Evolutionary conservation across 1,139 yeast genomes (phyloP).

Genomic region (Kurtzmaniella quercitrusa): DNA sequence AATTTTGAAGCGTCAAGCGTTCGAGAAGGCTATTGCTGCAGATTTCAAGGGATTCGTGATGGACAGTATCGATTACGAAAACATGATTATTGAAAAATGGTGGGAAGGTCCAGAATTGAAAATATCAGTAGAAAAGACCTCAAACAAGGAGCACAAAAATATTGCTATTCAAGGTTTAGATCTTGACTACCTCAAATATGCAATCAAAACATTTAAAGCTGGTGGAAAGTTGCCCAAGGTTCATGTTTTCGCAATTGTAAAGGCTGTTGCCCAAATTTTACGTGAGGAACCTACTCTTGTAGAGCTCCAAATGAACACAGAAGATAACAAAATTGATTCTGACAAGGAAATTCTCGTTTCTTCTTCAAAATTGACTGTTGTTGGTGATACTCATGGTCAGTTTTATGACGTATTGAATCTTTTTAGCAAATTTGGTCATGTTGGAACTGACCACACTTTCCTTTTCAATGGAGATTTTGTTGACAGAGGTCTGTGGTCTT

Average conservation of each 20-base stretch:
- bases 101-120: constrained; percentile 65
- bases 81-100: constrained; percentile 50
- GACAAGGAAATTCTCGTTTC: constrained; percentile 12
- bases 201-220: constrained; percentile 65
- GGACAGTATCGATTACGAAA: constrained; percentile 43
- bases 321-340: constrained; percentile 12
- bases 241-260: constrained; percentile 79
- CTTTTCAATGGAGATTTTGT: constrained; percentile 96
- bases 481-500: constrained; percentile 97
- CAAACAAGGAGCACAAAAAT: constrained; percentile 14
- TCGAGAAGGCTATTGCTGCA: constrained; percentile 82
- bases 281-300: constrained; percentile 69
- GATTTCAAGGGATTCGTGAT: constrained; percentile 41
- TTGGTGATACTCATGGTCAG: constrained; percentile 99
- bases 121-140: constrained; percentile 21
- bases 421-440: constrained; percentile 68
- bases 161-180: constrained; percentile 35
- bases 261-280: constrained; percentile 66
- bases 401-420: constrained; percentile 83
- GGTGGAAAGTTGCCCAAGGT: constrained; percentile 76
- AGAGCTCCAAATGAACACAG: constrained; percentile 48
- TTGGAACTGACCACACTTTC: constrained; percentile 66
- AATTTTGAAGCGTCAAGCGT: constrained; percentile 70
- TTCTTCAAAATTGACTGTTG: constrained; percentile 63
- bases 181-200: constrained; percentile 52